Conservation (phyloP, 2,329 filamentous ascomycete genomes). For the Beauveria bassiana region DNA sequence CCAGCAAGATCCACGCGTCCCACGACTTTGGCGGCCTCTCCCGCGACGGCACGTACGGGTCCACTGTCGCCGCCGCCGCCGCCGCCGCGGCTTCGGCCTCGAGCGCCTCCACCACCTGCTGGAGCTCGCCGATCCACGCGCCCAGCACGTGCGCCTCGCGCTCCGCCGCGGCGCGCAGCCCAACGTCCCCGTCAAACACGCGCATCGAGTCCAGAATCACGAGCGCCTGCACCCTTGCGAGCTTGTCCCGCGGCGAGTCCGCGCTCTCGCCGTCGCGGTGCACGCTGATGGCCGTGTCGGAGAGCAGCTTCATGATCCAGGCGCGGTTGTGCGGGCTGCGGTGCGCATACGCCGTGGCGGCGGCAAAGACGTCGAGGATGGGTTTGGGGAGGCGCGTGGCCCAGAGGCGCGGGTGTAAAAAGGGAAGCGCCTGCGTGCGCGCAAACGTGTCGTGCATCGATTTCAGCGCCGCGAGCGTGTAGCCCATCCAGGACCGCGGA, state of each 20-base stretch:
- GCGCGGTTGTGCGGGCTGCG: conserved; percentile 28
- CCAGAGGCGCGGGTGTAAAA: conserved; percentile 37
- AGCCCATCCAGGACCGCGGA: conserved; percentile 27
- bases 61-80: neutral
- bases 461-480: conserved; percentile 25
- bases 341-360: conserved; percentile 30
- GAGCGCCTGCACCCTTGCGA: conserved; percentile 36
- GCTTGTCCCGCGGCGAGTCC: conserved; percentile 27
- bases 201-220: conserved; percentile 34
- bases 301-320: conserved; percentile 31
- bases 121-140: conserved; percentile 30
- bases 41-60: conserved; percentile 15
- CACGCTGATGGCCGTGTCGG: conserved; percentile 30
- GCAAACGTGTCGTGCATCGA: conserved; percentile 28
- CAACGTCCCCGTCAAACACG: conserved; percentile 36
- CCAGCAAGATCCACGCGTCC: conserved; percentile 38
- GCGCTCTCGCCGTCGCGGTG: conserved; percentile 26
- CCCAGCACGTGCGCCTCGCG: conserved; percentile 28
- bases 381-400: conserved; percentile 29
- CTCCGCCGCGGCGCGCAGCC: conserved; percentile 32
- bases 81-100: conserved; percentile 18
- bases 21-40: conserved; percentile 32
- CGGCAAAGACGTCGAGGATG: conserved; percentile 33
- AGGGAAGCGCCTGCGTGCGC: conserved; percentile 29
- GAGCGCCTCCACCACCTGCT: conserved; percentile 26